phyloP scores from a whole-genome alignment of 1,284 basidiomycete genomes.

The Laetiporus sulphureus region DNA sequence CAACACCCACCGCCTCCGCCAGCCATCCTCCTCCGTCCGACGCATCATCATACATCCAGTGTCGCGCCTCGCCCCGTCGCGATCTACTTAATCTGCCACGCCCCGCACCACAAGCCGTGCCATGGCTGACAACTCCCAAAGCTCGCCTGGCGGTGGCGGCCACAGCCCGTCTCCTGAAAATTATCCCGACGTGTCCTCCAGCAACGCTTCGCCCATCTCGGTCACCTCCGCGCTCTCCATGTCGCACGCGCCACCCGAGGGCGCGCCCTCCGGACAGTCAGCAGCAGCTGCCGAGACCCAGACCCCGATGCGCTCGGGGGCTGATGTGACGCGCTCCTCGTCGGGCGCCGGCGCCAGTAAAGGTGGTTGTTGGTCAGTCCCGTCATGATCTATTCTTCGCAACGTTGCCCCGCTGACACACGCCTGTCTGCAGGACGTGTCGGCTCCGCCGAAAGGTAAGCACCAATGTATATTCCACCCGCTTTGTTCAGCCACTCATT shows the following conservation, averaged over 20 bases:
- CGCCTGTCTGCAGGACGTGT: constrained; percentile 53
- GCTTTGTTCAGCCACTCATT: constrained; percentile 8
- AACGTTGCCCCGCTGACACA: not conserved
- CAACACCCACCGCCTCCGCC: constrained; percentile 16
- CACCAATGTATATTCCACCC: no score
- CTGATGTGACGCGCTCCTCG: constrained; percentile 46
- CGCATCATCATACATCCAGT: constrained; percentile 8
- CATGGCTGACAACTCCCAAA: constrained; percentile 24
- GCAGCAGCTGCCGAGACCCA: constrained; percentile 41
- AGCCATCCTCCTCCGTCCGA: constrained; percentile 10
- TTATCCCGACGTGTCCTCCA: constrained; percentile 19
- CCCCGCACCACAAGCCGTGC: constrained; percentile 5
- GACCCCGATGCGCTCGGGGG: no score
- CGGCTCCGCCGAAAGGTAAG: constrained; percentile 71
- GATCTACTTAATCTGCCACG: constrained; percentile 10
- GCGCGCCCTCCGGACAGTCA: constrained; percentile 24
- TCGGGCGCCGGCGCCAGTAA: constrained; percentile 41
- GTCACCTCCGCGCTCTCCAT: constrained; percentile 18
- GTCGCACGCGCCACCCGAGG: constrained; percentile 16
- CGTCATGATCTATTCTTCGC: constrained; percentile 12
- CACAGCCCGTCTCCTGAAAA: constrained; percentile 22
- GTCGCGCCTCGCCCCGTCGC: constrained; percentile 8
- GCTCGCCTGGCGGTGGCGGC: constrained; percentile 30
- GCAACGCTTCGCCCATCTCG: constrained; percentile 24
- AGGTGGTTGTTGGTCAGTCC: constrained; percentile 68